Base-by-base conservation (phyloP, 805 yeast species). In the Kuraishia cidri region DNA sequence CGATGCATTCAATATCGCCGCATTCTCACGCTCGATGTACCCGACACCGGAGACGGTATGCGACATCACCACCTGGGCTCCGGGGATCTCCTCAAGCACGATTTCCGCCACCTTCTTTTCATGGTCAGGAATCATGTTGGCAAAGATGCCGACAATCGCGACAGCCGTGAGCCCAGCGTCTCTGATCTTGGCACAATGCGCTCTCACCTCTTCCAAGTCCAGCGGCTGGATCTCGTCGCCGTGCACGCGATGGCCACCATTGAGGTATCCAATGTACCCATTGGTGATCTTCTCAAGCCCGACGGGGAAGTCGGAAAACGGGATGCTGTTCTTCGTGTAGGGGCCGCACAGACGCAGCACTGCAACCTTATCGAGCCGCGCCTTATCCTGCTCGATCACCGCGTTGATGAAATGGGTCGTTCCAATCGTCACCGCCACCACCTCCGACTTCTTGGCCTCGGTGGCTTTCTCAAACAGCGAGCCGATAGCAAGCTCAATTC, bases 371-470 rank as follows among this genome's bases (percentile, higher is more conserved):
- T 62, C 68, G 30, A 66, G 43, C 30, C 67, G 45, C 4, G 62
- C 58, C 17, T 45, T 38, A 41, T 66, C 72, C 35, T 59, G 60
- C 41, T 67, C 73, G 15, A 68, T 55, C 16, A 67, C 68, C 11
- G 72, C 70, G 46, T 67, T 67, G 43, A 67, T 65, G 47, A 67
- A 67, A 38, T 67, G 73, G 1, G 73, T 68, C 3, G 73, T 68
- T 11, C 74, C 73, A 38, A 68, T 66, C 2, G 71, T 65, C n/a
- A 66, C 66, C 1, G 69, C 49, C 4, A 49, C 44, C 5, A 68
- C 54, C 6, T 54, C 48, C n/a, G 48, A 42, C n/a, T 39, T 38
- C 3, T 33, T 19, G 19, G 48, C 41, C 12, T 29, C 37, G 3
- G 39, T 34, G 4, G 39, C 33, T 8, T 42, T 42, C 4, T 43